Conservation (phyloP, 371 early-diverging fungal genomes). For the Lichtheimia hyalospora region DNA sequence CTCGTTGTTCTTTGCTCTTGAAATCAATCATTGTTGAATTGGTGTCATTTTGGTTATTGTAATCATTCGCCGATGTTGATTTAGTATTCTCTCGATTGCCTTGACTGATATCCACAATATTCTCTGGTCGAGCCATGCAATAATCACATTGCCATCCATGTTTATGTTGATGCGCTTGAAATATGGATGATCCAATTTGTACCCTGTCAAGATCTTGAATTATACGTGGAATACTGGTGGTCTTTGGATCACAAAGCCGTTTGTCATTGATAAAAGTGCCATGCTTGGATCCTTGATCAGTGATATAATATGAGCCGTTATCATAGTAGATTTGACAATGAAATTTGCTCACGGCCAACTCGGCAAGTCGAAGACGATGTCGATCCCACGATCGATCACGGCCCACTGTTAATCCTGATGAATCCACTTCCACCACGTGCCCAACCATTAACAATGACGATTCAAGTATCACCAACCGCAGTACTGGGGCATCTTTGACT, state of each 20-base stretch:
- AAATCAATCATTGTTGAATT: neutral
- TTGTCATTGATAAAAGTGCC: constrained; percentile 41
- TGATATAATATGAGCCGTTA: constrained; percentile 22
- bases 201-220: constrained; percentile 32
- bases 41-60: too few relatives aligned
- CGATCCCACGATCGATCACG: constrained; percentile 41
- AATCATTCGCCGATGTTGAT: neutral
- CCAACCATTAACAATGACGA: constrained; percentile 26
- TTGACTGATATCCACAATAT: constrained; percentile 17
- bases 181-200: constrained; percentile 29
- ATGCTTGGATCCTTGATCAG: constrained; percentile 45
- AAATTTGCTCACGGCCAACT: constrained; percentile 44
- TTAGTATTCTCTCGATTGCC: constrained; percentile 5
- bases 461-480: constrained; percentile 34
- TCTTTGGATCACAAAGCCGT: constrained; percentile 34
- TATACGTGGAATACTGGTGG: constrained; percentile 29
- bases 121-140: constrained; percentile 19
- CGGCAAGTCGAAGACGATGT: constrained; percentile 36
- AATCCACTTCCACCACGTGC: constrained; percentile 33
- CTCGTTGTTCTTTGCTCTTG: neutral
- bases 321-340: constrained; percentile 38
- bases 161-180: constrained; percentile 38
- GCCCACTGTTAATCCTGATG: constrained; percentile 38
- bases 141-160: constrained; percentile 32
- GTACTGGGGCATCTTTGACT: constrained; percentile 14